Percentiles rank a stretch among this genome's conserved stretches.
phyloP scores from a whole-genome alignment of 2,329 filamentous ascomycete species.

The Fusarium neocosmosporiellum region DNA sequence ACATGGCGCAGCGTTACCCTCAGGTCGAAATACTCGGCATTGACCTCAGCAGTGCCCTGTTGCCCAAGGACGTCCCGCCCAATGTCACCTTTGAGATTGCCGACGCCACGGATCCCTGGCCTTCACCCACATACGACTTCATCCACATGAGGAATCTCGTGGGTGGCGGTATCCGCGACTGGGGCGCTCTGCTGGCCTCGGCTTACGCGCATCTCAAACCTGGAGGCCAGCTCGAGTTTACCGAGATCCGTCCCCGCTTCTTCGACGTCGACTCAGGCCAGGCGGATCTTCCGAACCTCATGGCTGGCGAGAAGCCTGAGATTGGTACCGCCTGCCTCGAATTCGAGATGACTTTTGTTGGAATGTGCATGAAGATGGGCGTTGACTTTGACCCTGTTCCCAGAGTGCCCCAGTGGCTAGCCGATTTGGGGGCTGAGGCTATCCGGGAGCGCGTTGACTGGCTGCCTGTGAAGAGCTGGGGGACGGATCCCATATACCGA shows the following conservation, averaged over 20 bases:
- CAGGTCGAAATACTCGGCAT: slow-evolving; percentile 54
- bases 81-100: slow-evolving; percentile 70
- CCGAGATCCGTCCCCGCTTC: slow-evolving; percentile 54
- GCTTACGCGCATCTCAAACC: slow-evolving; percentile 55
- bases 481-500: slow-evolving; percentile 52
- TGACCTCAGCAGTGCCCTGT: slow-evolving; percentile 55
- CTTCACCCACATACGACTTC: slow-evolving; percentile 51
- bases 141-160: slow-evolving; percentile 57
- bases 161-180: slow-evolving; percentile 58
- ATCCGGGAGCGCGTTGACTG: slow-evolving; percentile 55
- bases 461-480: slow-evolving; percentile 54
- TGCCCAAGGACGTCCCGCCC: slow-evolving; percentile 60
- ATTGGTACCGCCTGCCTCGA: slow-evolving; percentile 47
- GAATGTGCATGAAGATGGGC: slow-evolving; percentile 43
- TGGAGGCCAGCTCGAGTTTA: slow-evolving; percentile 58
- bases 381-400: slow-evolving; percentile 56
- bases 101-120: slow-evolving; percentile 64
- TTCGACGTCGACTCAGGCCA: slow-evolving; percentile 51
- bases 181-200: slow-evolving; percentile 49
- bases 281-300: slow-evolving; percentile 23
- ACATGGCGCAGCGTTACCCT: slow-evolving; percentile 55
- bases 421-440: slow-evolving; percentile 53
- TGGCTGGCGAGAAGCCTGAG: slow-evolving; percentile 29
- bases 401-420: slow-evolving; percentile 48
- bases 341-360: slow-evolving; percentile 48